Percentiles rank a stretch among this genome's conserved stretches.
phyloP scores from a whole-genome alignment of 169 alveolate species.

The Babesia caballi region DNA sequence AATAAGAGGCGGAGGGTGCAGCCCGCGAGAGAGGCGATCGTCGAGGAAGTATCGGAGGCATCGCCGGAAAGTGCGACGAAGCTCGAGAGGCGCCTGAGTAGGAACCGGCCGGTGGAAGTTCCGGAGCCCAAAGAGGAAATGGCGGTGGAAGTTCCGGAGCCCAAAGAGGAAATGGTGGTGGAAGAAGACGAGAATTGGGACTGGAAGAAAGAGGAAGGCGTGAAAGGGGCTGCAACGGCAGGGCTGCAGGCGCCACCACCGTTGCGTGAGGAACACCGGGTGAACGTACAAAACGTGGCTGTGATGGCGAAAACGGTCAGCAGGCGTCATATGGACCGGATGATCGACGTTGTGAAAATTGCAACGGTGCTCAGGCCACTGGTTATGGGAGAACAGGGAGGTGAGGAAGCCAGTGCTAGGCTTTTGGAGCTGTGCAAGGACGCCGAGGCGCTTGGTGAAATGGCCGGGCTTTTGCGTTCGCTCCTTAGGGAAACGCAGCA shows the following conservation, averaged over 20 bases:
- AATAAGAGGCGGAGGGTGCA: conserved; percentile 38
- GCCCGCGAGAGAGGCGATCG: neutral
- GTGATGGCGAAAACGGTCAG: neutral
- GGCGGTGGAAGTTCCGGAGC: too few relatives aligned
- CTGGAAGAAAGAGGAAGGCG: neutral
- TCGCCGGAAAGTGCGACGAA: too few relatives aligned
- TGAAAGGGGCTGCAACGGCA: too few relatives aligned
- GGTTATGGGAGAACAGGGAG: neutral
- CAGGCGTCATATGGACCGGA: neutral
- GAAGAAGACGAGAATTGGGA: neutral
- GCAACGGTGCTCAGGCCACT: neutral
- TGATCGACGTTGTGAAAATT: conserved; percentile 13
- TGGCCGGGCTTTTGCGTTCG: neutral
- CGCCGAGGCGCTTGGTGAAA: neutral
- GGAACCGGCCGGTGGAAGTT: too few relatives aligned
- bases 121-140: neutral
- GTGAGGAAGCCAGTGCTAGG: neutral
- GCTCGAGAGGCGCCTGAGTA: too few relatives aligned
- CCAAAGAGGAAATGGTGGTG: neutral
- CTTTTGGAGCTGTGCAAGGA: neutral
- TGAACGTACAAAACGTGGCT: neutral
- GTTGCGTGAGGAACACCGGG: neutral
- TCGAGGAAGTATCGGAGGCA: neutral
- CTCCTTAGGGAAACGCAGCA: conserved; percentile 1
- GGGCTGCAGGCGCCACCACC: neutral